Conservation (phyloP, 441 rosid genomes). For the Adansonia madagascariensis region DNA sequence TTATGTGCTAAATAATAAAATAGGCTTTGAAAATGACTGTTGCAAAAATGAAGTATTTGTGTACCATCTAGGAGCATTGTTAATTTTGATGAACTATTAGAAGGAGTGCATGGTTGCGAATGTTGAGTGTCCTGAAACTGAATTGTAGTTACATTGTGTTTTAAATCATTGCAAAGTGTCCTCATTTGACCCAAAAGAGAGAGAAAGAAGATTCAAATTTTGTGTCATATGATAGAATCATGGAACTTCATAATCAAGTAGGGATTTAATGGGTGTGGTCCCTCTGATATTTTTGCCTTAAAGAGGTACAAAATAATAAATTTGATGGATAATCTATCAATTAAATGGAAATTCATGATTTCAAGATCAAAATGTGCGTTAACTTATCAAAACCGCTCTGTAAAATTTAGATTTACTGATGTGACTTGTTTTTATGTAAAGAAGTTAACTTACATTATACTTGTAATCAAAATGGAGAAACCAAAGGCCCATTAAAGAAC, state of each 20-base stretch:
- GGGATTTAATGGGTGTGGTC: background rate
- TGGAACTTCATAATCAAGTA: background rate
- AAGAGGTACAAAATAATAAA: background rate
- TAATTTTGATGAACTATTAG: background rate
- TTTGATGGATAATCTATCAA: slow-evolving; percentile 1
- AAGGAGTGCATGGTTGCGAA: background rate
- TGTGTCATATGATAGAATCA: slow-evolving; percentile 8
- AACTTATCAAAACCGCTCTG: background rate
- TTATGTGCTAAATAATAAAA: background rate
- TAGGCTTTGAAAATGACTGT: background rate
- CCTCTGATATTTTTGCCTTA: slow-evolving; percentile 2
- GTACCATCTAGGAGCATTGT: background rate
- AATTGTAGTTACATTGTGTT: background rate
- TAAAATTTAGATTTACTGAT: background rate
- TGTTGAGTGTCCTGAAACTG: background rate
- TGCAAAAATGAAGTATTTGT: background rate
- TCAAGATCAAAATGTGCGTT: background rate
- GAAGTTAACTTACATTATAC: background rate
- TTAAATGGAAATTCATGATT: background rate
- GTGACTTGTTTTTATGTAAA: background rate
- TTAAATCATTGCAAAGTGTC: background rate
- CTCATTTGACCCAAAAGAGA: background rate
- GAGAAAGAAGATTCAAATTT: background rate
- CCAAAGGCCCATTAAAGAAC: background rate
- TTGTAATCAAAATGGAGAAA: background rate